Percentiles rank a stretch among this genome's conserved stretches.
phyloP scores from a whole-genome alignment of 805 yeast genomes.

The Candida succiphila region DNA sequence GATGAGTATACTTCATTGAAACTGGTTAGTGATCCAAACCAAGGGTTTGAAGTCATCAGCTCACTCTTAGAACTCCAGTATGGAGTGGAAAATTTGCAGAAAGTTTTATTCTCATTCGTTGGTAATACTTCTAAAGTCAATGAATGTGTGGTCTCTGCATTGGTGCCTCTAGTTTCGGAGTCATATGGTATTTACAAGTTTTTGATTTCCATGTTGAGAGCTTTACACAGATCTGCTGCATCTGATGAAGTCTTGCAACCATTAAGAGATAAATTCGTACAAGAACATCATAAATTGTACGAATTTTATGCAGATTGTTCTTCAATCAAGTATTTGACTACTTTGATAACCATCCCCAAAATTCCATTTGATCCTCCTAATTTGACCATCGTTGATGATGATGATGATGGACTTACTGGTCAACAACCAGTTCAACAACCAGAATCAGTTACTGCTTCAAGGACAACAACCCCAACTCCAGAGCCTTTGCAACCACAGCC shows the following conservation, averaged over 20 bases:
- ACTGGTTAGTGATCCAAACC: constrained; percentile 87
- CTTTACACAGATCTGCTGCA: constrained; percentile 65
- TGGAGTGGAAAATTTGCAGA: constrained; percentile 66
- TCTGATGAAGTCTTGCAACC: constrained; percentile 72
- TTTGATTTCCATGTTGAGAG: constrained; percentile 82
- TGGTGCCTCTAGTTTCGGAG: constrained; percentile 86
- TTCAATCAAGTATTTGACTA: constrained; percentile 68
- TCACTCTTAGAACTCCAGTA: constrained; percentile 86
- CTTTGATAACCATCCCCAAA: constrained; percentile 73
- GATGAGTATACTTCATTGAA: constrained; percentile 87
- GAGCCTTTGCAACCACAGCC: constrained; percentile 45
- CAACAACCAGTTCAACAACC: constrained; percentile 22
- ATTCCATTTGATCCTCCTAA: constrained; percentile 52
- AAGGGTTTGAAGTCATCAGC: constrained; percentile 83
- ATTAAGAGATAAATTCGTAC: constrained; percentile 56
- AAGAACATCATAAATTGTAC: constrained; percentile 60
- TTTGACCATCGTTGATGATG: constrained; percentile 37
- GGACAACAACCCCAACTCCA: constrained; percentile 25
- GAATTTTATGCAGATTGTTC: constrained; percentile 90
- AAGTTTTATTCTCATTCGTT: constrained; percentile 64
- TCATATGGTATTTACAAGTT: constrained; percentile 90
- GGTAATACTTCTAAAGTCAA: constrained; percentile 39
- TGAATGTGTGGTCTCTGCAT: constrained; percentile 76
- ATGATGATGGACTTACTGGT: constrained; percentile 31
- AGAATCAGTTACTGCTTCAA: constrained; percentile 4